Base-by-base conservation (phyloP, 2,329 filamentous ascomycete genomes). In the Leptodontidium sp. region DNA sequence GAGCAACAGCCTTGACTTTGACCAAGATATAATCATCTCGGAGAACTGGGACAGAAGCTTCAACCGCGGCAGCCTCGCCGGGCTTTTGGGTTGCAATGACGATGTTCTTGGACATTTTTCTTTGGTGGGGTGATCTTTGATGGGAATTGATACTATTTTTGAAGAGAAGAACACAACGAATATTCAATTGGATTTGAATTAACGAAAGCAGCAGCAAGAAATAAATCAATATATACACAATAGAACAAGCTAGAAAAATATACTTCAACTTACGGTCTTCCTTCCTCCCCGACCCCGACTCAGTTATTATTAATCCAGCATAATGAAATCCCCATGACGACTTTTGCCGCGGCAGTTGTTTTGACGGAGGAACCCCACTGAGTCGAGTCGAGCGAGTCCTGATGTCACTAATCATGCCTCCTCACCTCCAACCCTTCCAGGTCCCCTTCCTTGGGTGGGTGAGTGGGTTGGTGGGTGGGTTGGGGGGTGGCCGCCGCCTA, bases 1-100 rank as follows among this genome's bases (percentile, higher is more conserved):
- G 53, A 58, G 76, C 76, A 7, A 78, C 74, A 5, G 75, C 74
- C 26, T 74, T 69, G n/a, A 73, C 73, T 64, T 76, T 77, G 58
- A 78, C 64, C 2, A 77, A 43, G n/a, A 78, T 70, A 50, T 77
- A 78, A 50, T 78, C 75, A 67, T 77, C 75, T 55, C 76, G 70
- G n/a, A 78, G 70, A 53, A 71, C 74, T 9, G 76, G 76, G 21
- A 75, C 68, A 2, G 71, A 63, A 29, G 68, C 73, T 43, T 77
- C 75, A 8, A 57, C 64, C n/a, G 70, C 64, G 12, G 57, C 63
- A 24, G 74, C 73, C 50, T 73, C 66, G 24, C 72, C 73, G 17
- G 65, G 65, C 26, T 76, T 72, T 11, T 73, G 59, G 9, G 75
- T 71, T 47, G 75, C 69, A 65, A 77, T 73, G 61, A 74, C 75